Evolutionary conservation across 345 rosid species (phyloP), one percentile per base, ranked within the genome.

Genomic region (Aegle marmelos): DNA sequence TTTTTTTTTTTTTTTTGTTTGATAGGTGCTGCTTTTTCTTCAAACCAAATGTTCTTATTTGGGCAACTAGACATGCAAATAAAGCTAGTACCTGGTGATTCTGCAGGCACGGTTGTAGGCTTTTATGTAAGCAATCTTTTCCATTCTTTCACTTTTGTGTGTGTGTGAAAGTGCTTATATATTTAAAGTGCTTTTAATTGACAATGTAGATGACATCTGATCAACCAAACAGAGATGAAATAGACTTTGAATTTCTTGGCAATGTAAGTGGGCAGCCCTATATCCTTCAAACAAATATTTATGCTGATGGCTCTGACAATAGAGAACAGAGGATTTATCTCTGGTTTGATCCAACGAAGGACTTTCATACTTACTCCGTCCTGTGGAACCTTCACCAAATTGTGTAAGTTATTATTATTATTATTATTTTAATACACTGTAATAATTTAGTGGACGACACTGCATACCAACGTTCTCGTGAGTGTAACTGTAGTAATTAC

Each of bases 311-410:
- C 65, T 60, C 82, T 60, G 97, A 87, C 80, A 74, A 92, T 69
- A 88, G 95, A 4, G 98, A 93, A 57, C 92, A 93, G 80, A 91
- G 98, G 82, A 82, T 91, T 69, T 80, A 82, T 79, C 89, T 93
- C n/a, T 95, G 98, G 98, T 95, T 95, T 74, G 98, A 95, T 79
- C 98, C 98, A 50, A 88, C 97, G 1, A 83, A 74, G 2, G 84
- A 89, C 17, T 93, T 92, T 82, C 98, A 95, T 68, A 95, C 82
- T 9, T 95, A 95, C 76, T 87, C 98, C 33, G 58, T 93, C 48
- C 60, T 91, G 17, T 95, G 98, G 98, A 95, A 95, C 83, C 84
- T 89, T 83, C 80, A 92, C 83, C 98, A 95, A 73, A 88, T 93
- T 81, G 89, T 95, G 98, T 93, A 90, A 87, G 92, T 31, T 33